Base-by-base conservation (phyloP, 352 stramenopile genomes). In the Albugo laibachii region DNA sequence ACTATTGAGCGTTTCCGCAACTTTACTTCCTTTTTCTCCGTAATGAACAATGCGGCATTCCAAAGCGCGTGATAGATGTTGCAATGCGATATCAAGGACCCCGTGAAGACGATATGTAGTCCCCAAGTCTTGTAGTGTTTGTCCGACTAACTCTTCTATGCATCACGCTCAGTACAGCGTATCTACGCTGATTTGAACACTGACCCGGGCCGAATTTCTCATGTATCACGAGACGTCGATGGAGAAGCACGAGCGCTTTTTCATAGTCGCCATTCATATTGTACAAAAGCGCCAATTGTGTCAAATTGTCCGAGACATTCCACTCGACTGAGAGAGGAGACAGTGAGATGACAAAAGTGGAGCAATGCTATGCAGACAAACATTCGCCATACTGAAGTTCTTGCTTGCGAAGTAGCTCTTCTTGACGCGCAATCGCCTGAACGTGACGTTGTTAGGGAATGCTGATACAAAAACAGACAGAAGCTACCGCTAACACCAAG, bases 1-100 rank as follows among this genome's bases (percentile, higher is more conserved):
- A 43, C 74, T 86, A 53, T 82, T 86, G 55, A 86, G 66, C 15
- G 74, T 86, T 55, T 83, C 74, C 36, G 74, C 70, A 41, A 80
- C 73, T 42, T 83, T 80, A 55, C 65, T 49, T 51, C 66, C 83
- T 52, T 75, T 65, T 13, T 48, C 43, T 18, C 69, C 73, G 50
- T 76, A 59, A 53, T 58, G 76, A 16, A 50, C 55, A 44, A 69
- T 58, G 13, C 66, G 66, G 27, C 68, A 57, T 5, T 47, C 44
- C 31, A 82, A 50, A 14, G 74, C 71, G 11, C 70, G 66, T 41
- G 72, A 54, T 34, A 86, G 52, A 41, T 83, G 70, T 58, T 82
- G 65, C 48, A 62, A 44, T 13, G 74, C 65, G 18, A 86, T 55
- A 2, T 80, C 62, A 1, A 53, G 48, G 42, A 62, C 48, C 11